Evolutionary conservation across 306 rosid species (phyloP).

Genomic region (Cyamopsis tetragonoloba): DNA sequence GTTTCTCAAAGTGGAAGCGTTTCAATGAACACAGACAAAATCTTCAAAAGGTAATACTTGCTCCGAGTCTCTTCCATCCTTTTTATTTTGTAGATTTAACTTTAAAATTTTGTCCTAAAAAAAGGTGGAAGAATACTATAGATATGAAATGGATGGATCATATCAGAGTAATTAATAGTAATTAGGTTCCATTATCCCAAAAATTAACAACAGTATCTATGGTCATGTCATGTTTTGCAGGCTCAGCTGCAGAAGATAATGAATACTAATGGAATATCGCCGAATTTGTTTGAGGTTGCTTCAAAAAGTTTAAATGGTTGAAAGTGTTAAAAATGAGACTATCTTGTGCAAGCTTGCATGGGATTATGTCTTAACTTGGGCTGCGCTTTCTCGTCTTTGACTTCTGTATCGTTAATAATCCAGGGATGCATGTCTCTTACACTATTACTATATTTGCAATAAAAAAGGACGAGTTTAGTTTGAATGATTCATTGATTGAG

Average conservation of each 20-base stretch:
- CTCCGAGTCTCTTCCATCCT: too few relatives aligned
- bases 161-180: too few relatives aligned
- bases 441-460: too few relatives aligned
- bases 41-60: slow-evolving; percentile 67
- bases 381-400: not conserved
- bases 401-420: not conserved
- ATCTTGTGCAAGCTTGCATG: not conserved
- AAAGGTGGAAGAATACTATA: too few relatives aligned
- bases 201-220: not conserved
- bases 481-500: too few relatives aligned
- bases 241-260: slow-evolving; percentile 88
- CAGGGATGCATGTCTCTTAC: too few relatives aligned
- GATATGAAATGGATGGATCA: too few relatives aligned
- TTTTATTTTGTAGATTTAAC: too few relatives aligned
- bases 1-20: slow-evolving; percentile 93
- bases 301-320: slow-evolving; percentile 88
- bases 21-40: slow-evolving; percentile 79
- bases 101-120: too few relatives aligned
- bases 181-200: not conserved
- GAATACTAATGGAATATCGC: slow-evolving; percentile 81
- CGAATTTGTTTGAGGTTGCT: slow-evolving; percentile 90
- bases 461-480: not conserved
- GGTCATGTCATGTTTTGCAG: slow-evolving; percentile 45
- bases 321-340: too few relatives aligned
- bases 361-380: not conserved